phyloP scores from a whole-genome alignment of 148 eudicot species.

The Mesembryanthemum crystallinum region DNA sequence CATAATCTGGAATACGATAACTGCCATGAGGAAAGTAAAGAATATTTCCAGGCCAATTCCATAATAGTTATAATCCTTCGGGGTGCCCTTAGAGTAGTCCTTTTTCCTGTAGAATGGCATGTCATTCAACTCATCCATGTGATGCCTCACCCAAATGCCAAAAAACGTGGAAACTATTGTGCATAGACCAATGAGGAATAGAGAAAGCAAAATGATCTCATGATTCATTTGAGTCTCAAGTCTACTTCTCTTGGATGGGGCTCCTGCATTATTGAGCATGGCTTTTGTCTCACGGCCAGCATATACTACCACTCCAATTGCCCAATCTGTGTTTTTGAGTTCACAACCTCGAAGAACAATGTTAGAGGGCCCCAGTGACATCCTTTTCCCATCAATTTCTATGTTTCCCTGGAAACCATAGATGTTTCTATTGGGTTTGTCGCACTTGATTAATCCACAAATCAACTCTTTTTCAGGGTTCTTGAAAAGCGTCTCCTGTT shows the following conservation, averaged over 20 bases:
- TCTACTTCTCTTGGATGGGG: constrained; percentile 93
- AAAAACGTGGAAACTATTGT: constrained; percentile 64
- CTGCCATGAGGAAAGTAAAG: constrained; percentile 92
- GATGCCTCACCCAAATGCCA: constrained; percentile 75
- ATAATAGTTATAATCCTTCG: constrained; percentile 59
- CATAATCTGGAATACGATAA: constrained; percentile 94
- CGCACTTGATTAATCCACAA: constrained; percentile 85
- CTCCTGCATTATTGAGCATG: constrained; percentile 97
- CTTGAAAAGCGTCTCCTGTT: constrained; percentile 80
- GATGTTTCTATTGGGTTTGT: constrained; percentile 91
- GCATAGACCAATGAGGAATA: constrained; percentile 70
- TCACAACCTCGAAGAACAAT: constrained; percentile 93
- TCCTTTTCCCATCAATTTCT: constrained; percentile 87
- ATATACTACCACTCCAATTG: constrained; percentile 83
- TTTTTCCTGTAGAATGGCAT: constrained; percentile 73
- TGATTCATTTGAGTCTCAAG: constrained; percentile 91
- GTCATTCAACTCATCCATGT: constrained; percentile 58
- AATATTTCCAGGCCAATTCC: constrained; percentile 87
- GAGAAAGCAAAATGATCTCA: constrained; percentile 78
- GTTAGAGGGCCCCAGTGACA: constrained; percentile 93
- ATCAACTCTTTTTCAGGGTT: constrained; percentile 56
- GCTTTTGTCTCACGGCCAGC: constrained; percentile 95
- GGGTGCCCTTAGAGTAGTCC: constrained; percentile 46
- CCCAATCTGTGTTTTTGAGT: constrained; percentile 92
- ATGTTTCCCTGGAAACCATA: constrained; percentile 89